Evolutionary conservation across 306 rosid species (phyloP).

Genomic region (Betula pendula): DNA sequence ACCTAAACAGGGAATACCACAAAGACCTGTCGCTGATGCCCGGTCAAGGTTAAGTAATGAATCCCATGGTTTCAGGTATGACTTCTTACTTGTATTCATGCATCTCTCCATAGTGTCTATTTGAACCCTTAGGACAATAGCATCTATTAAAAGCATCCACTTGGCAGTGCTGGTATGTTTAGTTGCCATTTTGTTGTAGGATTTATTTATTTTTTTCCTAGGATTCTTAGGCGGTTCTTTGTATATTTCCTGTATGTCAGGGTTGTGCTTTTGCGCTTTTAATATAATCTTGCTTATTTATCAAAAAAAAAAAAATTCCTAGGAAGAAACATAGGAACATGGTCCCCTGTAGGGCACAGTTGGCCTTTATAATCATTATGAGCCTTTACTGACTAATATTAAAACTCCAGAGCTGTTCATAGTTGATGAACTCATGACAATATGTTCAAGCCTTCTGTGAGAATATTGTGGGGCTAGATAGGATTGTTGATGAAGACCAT

Average conservation of each 20-base stretch:
- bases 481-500: background rate
- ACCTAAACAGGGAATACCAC: slow-evolving; percentile 84
- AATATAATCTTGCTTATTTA: too few species aligned
- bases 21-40: slow-evolving; percentile 71
- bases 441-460: background rate
- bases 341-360: background rate
- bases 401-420: background rate
- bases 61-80: slow-evolving; percentile 89
- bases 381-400: background rate
- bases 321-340: background rate
- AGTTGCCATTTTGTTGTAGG: background rate
- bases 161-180: slow-evolving; percentile 3
- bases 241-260: too few species aligned
- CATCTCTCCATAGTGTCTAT: slow-evolving; percentile 8
- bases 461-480: background rate
- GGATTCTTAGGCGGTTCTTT: too few species aligned
- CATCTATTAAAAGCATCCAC: background rate
- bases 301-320: too few species aligned
- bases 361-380: background rate
- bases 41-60: slow-evolving; percentile 79
- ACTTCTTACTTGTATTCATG: slow-evolving; percentile 13
- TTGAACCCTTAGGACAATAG: background rate
- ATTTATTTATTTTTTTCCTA: background rate
- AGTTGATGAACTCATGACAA: background rate
- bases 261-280: too few species aligned